Evolutionary conservation across 768 basidiomycete species (phyloP).

Genomic region (Amanita rubescens): DNA sequence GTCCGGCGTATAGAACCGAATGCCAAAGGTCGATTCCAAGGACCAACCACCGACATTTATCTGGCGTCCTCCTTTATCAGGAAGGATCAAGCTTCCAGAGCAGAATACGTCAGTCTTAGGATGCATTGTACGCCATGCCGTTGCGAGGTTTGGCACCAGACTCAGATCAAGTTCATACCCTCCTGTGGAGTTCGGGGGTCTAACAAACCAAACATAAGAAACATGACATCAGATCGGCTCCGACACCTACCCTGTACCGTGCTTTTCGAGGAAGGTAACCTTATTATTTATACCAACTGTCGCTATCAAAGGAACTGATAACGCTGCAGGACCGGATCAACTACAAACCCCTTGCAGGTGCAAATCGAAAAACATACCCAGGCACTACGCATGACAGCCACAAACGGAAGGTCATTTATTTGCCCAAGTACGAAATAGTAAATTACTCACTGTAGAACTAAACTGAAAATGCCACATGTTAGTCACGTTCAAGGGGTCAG

Average conservation of each 20-base stretch:
- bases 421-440: background rate
- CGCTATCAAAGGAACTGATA: conserved; percentile 61
- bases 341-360: conserved; percentile 1
- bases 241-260: conserved; percentile 45
- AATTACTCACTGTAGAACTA: conserved; percentile 40
- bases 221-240: background rate
- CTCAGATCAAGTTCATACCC: conserved; percentile 72
- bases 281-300: conserved; percentile 79
- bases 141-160: conserved; percentile 37
- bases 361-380: conserved; percentile 28
- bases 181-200: conserved; percentile 59
- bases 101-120: conserved; percentile 77
- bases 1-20: conserved; percentile 67
- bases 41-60: conserved; percentile 71
- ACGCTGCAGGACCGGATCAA: conserved; percentile 33
- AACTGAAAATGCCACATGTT: too few relatives aligned
- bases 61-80: conserved; percentile 62
- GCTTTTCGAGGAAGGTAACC: conserved; percentile 73
- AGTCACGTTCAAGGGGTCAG: background rate
- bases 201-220: conserved; percentile 11
- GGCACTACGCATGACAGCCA: conserved; percentile 26
- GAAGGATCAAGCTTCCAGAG: conserved; percentile 63
- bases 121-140: conserved; percentile 74
- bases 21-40: conserved; percentile 59
- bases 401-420: background rate